phyloP scores from a whole-genome alignment of 148 eudicot genomes.

The Rhododendron molle region DNA sequence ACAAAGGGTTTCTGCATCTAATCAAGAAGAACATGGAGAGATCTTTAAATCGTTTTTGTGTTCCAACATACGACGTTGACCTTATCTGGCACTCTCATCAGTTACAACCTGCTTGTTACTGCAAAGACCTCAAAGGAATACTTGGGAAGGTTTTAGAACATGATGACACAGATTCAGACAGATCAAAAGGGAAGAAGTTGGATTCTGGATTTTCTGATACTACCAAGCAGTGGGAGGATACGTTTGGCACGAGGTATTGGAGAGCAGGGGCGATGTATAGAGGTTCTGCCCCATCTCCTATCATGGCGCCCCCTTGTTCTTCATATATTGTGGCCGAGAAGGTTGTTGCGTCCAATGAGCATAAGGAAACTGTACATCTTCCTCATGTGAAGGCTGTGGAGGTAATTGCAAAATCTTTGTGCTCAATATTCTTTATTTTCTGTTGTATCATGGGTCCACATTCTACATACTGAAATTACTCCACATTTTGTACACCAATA shows the following conservation, averaged over 20 bases:
- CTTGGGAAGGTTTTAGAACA: conserved; percentile 85
- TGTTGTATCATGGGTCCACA: neutral
- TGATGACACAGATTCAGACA: conserved; percentile 93
- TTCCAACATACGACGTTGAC: conserved; percentile 94
- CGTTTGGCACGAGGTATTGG: conserved; percentile 84
- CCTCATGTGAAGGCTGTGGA: conserved; percentile 50
- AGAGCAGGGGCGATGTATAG: conserved; percentile 94
- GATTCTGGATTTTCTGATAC: conserved; percentile 84
- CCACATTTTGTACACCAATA: neutral
- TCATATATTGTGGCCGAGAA: conserved; percentile 34
- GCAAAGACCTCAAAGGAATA: conserved; percentile 49
- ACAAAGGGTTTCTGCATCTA: conserved; percentile 85
- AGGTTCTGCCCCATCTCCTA: conserved; percentile 65
- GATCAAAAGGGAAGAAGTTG: conserved; percentile 86
- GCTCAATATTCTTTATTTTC: neutral
- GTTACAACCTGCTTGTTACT: conserved; percentile 61
- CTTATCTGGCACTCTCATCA: conserved; percentile 99
- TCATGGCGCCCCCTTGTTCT: conserved; percentile 39
- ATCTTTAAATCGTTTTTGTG: conserved; percentile 55
- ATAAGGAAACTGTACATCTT: conserved; percentile 26
- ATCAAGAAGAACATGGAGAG: conserved; percentile 75
- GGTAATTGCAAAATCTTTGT: conserved; percentile 35
- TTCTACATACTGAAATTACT: neutral
- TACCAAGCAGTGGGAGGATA: conserved; percentile 72
- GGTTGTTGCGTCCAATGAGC: conserved; percentile 16